These are phyloP conservation scores for Trifolium pratense DNA, from an alignment of 306 rosid species.

Conservation along the genomic window DNA sequence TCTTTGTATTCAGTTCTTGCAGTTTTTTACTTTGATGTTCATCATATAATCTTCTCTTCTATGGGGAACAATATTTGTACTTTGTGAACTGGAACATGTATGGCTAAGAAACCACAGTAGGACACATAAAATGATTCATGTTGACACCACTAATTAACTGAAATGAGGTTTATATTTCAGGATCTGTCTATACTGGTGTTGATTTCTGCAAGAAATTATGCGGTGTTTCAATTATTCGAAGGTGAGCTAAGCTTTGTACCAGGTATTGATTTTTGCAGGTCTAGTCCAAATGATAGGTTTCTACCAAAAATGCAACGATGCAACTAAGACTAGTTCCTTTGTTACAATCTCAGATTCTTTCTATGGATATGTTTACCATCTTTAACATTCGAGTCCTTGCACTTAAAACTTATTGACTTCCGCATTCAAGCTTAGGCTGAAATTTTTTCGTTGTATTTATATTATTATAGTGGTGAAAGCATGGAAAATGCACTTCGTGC, in stretches of 20 bases:
- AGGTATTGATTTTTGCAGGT: constrained; percentile 52
- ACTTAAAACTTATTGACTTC: constrained; percentile 15
- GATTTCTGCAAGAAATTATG: constrained; percentile 98
- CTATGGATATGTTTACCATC: background rate
- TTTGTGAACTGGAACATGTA: constrained; percentile 17
- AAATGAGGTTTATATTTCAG: constrained; percentile 53
- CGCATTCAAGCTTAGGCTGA: background rate
- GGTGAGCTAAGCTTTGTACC: constrained; percentile 81
- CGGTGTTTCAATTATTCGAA: constrained; percentile 94
- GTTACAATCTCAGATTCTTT: constrained; percentile 29
- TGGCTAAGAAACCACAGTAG: constrained; percentile 20
- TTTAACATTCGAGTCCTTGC: constrained; percentile 26
- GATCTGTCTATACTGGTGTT: constrained; percentile 88
- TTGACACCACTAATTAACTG: constrained; percentile 16
- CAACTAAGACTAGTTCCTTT: constrained; percentile 22
- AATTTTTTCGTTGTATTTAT: constrained; percentile 43
- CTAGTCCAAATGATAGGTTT: constrained; percentile 30
- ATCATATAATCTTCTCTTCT: constrained; percentile 10
- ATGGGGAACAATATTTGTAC: constrained; percentile 27
- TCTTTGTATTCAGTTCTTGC: constrained; percentile 13
- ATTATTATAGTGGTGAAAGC: constrained; percentile 86
- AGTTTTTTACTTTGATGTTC: constrained; percentile 33
- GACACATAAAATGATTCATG: constrained; percentile 16
- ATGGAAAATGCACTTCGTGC: constrained; percentile 99
- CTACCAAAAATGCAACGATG: constrained; percentile 26